A percentile compares a stretch with the other conserved stretches of the same genome.
These are phyloP conservation scores for Tephrocybe sp. DNA, from an alignment of 768 basidiomycete genomes.

Conservation along the genomic window DNA sequence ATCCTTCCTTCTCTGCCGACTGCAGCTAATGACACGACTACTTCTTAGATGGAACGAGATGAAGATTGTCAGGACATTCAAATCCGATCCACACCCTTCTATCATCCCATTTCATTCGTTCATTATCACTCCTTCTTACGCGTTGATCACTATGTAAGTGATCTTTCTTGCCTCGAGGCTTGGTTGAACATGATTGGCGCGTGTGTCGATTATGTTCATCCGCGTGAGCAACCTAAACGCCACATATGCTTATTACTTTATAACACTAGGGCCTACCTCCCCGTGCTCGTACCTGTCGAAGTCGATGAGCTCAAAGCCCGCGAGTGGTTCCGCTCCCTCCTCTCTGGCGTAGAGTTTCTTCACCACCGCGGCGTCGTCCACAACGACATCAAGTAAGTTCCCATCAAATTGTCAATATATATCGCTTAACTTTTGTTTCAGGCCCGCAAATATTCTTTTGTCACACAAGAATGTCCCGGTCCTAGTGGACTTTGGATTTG, in stretches of 20 bases:
- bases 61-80: constrained; percentile 89
- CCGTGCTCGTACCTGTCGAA: constrained; percentile 85
- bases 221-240: constrained; percentile 11
- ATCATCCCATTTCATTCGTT: constrained; percentile 94
- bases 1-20: not conserved
- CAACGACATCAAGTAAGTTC: constrained; percentile 88
- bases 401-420: constrained; percentile 1
- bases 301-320: constrained; percentile 78
- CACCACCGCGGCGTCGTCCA: constrained; percentile 85
- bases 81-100: constrained; percentile 84
- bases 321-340: constrained; percentile 79
- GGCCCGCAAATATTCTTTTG: constrained; percentile 92
- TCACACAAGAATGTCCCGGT: constrained; percentile 78
- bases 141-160: constrained; percentile 88
- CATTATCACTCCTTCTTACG: constrained; percentile 89
- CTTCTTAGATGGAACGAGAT: constrained; percentile 90
- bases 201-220: not conserved
- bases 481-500: constrained; percentile 96
- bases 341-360: constrained; percentile 82
- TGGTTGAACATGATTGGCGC: not conserved
- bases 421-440: constrained; percentile 26
- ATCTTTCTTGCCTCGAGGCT: not conserved
- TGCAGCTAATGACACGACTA: constrained; percentile 4
- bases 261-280: constrained; percentile 74
- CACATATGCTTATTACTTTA: constrained; percentile 10